Evolutionary conservation across 23 red algal species (phyloP).

Genomic region (Gracilaria domingensis): DNA sequence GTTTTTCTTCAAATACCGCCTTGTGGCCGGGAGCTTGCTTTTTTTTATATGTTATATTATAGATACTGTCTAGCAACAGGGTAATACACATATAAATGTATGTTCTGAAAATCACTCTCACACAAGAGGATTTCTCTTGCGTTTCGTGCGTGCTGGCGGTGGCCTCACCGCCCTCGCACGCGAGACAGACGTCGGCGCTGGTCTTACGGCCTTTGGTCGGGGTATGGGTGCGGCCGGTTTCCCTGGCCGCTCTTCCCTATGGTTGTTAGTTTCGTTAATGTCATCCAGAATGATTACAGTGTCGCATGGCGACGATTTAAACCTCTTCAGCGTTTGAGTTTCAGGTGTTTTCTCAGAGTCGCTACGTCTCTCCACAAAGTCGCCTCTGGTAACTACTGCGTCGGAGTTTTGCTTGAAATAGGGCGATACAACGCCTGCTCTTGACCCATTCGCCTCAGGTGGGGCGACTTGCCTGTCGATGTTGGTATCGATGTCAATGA

Average conservation of each 20-base stretch:
- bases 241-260: neutral
- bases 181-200: neutral
- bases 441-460: neutral
- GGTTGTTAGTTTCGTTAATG: neutral
- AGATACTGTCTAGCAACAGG: constrained; percentile 23
- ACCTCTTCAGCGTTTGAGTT: neutral
- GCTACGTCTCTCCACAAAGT: neutral
- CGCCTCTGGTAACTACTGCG: neutral
- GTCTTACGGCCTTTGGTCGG: constrained; percentile 14
- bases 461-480: neutral
- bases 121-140: constrained; percentile 11
- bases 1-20: neutral
- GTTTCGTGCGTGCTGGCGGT: constrained; percentile 16
- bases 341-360: neutral
- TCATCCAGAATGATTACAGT: constrained; percentile 17
- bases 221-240: neutral
- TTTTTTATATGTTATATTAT: constrained; percentile 46
- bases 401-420: neutral
- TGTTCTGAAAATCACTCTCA: constrained; percentile 12
- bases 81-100: constrained; percentile 41
- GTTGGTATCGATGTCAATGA: neutral
- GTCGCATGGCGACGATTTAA: neutral
- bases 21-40: constrained; percentile 21
- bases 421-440: neutral
- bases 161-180: constrained; percentile 17